Base-by-base conservation (phyloP, 2,329 filamentous ascomycete genomes). In the Furcasterigmium furcatum region DNA sequence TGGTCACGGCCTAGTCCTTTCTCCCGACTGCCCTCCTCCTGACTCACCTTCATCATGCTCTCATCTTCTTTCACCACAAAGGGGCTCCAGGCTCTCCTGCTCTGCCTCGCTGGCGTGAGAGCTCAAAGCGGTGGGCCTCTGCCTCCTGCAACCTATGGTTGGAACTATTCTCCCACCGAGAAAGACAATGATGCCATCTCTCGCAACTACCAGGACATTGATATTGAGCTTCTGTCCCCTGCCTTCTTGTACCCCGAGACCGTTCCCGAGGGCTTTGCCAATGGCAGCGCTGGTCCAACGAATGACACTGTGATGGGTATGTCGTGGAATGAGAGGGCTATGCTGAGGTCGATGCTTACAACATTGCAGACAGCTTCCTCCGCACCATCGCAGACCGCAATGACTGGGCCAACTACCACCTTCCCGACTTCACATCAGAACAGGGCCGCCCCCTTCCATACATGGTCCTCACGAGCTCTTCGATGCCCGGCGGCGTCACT, bases 151-250 rank as follows among this genome's bases (percentile, higher is more conserved):
- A 27, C 24, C 24, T 27, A 27, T 27, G 24, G 24, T 7, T 27
- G 24, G 24, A 27, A 27, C 24, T 27, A 27, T 27, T 27, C 24
- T 8, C 50, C 56, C 2, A 50, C 56, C 3, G 46, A 57, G 18
- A 56, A 49, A 39, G 60, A 63, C 35, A 53, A 56, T n/a, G 54
- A 58, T 4, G 24, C 57, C 2, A 56, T 63, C 14, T 55, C 59
- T 2, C 47, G 46, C 4, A 44, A 44, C 16, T 44, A 36, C n/a
- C 19, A 34, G 32, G 32, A 44, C 16, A 32, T 44, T 2, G 44
- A 38, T 20, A 39, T 41, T 42, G 44, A 46, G 20, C 38, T 46
- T 16, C 38, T 35, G 10, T 46, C 44, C 9, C 44, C 44, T 10
- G 39, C 44, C 18, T 46, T 42, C 20, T 18, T 46, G 16, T 18